Conservation (phyloP, 1,284 basidiomycete species). For the Golubevia sp. region DNA sequence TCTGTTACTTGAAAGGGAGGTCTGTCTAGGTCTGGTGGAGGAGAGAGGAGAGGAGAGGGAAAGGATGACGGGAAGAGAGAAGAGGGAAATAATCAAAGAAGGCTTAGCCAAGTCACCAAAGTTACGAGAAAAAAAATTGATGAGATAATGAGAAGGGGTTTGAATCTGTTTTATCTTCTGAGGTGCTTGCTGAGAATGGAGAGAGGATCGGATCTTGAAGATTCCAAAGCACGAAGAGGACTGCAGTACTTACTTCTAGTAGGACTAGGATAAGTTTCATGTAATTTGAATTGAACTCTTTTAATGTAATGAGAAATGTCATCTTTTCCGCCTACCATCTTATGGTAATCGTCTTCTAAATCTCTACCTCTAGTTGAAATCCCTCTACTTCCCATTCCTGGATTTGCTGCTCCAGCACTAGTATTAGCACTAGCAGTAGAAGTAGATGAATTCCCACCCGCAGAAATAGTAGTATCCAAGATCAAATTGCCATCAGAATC, state of each 20-base stretch:
- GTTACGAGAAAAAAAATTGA: not conserved
- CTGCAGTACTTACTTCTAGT: conserved; percentile 73
- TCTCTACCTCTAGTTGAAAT: conserved; percentile 50
- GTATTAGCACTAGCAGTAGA: too few relatives aligned
- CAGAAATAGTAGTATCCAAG: conserved; percentile 83
- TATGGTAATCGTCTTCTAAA: conserved; percentile 48
- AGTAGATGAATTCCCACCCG: too few relatives aligned
- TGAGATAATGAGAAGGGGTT: not conserved
- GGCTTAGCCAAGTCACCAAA: not conserved
- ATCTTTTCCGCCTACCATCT: conserved; percentile 56
- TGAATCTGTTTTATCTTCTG: too few relatives aligned
- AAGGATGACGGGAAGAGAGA: not conserved
- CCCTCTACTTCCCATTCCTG: not conserved
- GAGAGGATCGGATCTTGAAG: conserved; percentile 2
- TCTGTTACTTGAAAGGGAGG: conserved; percentile 93
- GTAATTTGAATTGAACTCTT: conserved; percentile 93
- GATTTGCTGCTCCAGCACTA: conserved; percentile 64
- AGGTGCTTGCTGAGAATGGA: too few relatives aligned
- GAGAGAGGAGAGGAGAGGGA: not conserved
- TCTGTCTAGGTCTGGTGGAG: conserved; percentile 77
- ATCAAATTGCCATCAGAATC: conserved; percentile 68
- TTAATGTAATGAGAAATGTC: conserved; percentile 66
- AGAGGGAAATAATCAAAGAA: not conserved
- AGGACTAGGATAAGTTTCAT: conserved; percentile 93
- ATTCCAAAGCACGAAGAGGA: conserved; percentile 1